These are phyloP conservation scores for Tricholoma terreum DNA, from an alignment of 768 basidiomycete genomes.

Conservation along the genomic window DNA sequence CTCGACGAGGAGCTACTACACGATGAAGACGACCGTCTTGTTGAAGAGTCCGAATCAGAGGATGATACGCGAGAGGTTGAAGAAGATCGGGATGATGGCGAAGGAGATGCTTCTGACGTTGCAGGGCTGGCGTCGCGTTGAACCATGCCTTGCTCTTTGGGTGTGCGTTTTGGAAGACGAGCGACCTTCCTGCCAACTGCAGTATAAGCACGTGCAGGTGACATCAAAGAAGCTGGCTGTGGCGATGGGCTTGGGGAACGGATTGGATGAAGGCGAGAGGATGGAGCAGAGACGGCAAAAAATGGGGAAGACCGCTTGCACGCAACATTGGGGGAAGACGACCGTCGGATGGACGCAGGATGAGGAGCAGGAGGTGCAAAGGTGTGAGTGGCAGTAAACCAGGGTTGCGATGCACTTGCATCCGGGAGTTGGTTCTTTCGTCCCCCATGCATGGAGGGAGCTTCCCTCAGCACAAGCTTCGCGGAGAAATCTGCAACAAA, in stretches of 20 bases:
- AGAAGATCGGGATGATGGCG: conserved; percentile 8
- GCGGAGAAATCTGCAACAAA: conserved; percentile 17
- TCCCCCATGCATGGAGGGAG: background rate
- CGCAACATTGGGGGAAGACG: background rate
- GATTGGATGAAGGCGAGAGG: conserved; percentile 3
- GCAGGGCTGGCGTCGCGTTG: conserved; percentile 13
- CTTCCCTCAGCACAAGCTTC: conserved; percentile 22
- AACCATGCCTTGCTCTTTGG: conserved; percentile 10
- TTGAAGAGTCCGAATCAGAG: conserved; percentile 1
- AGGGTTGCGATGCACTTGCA: conserved; percentile 1
- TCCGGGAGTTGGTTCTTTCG: background rate
- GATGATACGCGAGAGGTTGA: conserved; percentile 11
- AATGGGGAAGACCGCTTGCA: background rate
- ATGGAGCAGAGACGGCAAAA: background rate
- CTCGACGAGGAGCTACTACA: conserved; percentile 12
- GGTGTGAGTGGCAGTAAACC: conserved; percentile 24
- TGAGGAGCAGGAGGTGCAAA: conserved; percentile 23
- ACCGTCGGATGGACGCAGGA: conserved; percentile 20
- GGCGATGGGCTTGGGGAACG: conserved; percentile 6
- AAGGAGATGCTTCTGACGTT: conserved; percentile 6
- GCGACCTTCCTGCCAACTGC: conserved; percentile 17
- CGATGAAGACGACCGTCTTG: conserved; percentile 15
- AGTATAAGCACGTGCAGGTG: background rate
- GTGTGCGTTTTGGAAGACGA: conserved; percentile 24
- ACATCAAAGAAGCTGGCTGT: background rate